Evolutionary conservation across 1,139 yeast genomes (phyloP), one percentile per base, ranked within the genome.

Genomic region (Pichiaceae sp.): DNA sequence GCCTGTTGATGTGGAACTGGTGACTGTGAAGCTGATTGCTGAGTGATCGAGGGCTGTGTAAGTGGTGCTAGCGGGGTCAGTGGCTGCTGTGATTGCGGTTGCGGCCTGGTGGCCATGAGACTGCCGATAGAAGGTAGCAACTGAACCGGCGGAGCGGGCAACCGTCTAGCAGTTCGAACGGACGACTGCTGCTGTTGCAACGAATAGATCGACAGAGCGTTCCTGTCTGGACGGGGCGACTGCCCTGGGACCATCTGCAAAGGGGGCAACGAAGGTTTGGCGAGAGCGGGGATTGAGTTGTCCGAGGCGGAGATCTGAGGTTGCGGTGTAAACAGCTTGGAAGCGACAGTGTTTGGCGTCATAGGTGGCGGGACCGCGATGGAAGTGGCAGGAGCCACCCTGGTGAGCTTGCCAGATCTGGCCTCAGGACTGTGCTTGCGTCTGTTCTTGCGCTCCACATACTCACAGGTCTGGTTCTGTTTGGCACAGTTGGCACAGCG

Each of bases 401-500:
- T 24, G 35, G 35, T 11, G 14, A 4, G 4, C 24, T 7, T 21
- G 11, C 33, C 24, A 7, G 24, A 21, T 21, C 24, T 21, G 7
- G 9, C 11, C 7, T 21, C 24, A 2, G 34, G 29, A 14, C 39
- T 35, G 17, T 37, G 44, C 51, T 42, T 56, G 46, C 49, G 56
- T 39, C 46, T 63, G 54, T 49, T 59, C 47, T 55, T 67, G 47
- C 56, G 62, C 50, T 56, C 73, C 3, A 69, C 63, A 45, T 72
- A 72, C 17, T 54, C 57, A 49, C 78, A 72, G 3, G 34, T 35
- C 36, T 57, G 64, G 4, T 57, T 54, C 3, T 65, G 62, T 40
- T 58, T 64, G 12, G 38, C 41, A 45, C 78, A 72, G 42, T 66
- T 68, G 8, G 46, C 39, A 43, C 78, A 72, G n/a, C 49, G 56